Evolutionary conservation across 352 stramenopile species (phyloP).

Genomic region (Globisporangium spiculum): DNA sequence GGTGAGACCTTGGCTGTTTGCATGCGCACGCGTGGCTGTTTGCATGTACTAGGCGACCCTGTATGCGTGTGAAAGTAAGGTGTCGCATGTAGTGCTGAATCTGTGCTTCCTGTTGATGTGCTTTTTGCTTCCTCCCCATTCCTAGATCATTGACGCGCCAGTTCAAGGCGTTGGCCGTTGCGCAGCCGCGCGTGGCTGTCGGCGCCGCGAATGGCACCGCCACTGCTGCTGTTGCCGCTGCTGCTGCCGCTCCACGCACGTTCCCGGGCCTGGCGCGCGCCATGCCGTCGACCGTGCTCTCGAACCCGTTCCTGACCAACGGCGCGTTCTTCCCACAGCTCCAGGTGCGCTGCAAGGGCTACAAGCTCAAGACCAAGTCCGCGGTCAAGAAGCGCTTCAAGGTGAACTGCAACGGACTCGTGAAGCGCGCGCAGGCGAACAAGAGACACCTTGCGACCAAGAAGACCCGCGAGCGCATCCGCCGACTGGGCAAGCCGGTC

Average conservation of each 20-base stretch:
- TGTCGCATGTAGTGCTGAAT: background rate
- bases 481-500: slow-evolving; percentile 66
- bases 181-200: slow-evolving; percentile 22
- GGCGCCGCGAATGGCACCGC: background rate
- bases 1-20: slow-evolving; percentile 24
- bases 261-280: slow-evolving; percentile 14
- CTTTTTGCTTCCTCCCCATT: background rate
- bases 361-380: slow-evolving; percentile 84
- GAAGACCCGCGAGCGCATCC: slow-evolving; percentile 79
- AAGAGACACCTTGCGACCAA: slow-evolving; percentile 86
- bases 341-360: slow-evolving; percentile 64
- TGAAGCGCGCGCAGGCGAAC: slow-evolving; percentile 77
- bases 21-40: background rate
- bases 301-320: slow-evolving; percentile 18
- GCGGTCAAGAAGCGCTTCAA: slow-evolving; percentile 85
- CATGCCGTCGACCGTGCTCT: slow-evolving; percentile 6
- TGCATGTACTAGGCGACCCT: background rate
- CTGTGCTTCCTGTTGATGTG: background rate
- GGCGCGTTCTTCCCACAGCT: slow-evolving; percentile 32
- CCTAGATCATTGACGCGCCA: slow-evolving; percentile 55
- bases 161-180: slow-evolving; percentile 46
- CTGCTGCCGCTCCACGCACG: slow-evolving; percentile 23
- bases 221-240: background rate
- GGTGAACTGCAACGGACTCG: slow-evolving; percentile 75
- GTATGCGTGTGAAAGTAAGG: background rate